These are phyloP conservation scores for Excoecaria cochinchinensis DNA, from an alignment of 345 rosid species.

Conservation along the genomic window DNA sequence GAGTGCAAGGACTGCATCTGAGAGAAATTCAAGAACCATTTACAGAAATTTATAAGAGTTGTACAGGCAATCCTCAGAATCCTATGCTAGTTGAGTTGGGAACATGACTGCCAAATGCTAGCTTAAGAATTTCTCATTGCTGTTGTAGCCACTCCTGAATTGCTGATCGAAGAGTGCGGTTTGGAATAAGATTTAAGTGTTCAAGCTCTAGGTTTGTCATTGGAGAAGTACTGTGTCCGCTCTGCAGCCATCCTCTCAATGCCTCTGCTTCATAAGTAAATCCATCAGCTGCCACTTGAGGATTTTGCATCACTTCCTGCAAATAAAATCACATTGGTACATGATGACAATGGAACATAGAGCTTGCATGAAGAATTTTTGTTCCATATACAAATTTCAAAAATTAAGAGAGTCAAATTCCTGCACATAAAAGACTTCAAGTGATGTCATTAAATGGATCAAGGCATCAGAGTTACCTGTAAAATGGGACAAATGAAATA, in stretches of 20 bases:
- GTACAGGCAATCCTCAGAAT: slow-evolving; percentile 40
- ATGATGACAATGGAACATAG: not conserved
- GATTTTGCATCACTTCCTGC: slow-evolving; percentile 82
- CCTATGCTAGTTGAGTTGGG: slow-evolving; percentile 32
- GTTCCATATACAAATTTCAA: too few species aligned
- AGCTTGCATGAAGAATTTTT: not conserved
- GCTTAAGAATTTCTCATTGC: not conserved
- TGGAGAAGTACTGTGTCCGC: slow-evolving; percentile 67
- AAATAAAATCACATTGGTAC: not conserved
- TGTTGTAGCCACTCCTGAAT: slow-evolving; percentile 54
- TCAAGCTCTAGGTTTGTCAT: slow-evolving; percentile 52
- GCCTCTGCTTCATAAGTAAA: slow-evolving; percentile 70
- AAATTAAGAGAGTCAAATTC: too few species aligned
- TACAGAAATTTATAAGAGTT: slow-evolving; percentile 8
- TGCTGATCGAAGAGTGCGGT: slow-evolving; percentile 62
- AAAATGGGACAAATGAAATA: slow-evolving; percentile 82
- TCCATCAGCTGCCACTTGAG: slow-evolving; percentile 79
- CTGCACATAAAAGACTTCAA: too few species aligned
- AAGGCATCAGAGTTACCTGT: slow-evolving; percentile 43
- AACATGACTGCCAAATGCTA: slow-evolving; percentile 36
- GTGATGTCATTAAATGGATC: not conserved
- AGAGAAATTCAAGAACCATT: too few species aligned
- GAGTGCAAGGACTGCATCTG: too few species aligned
- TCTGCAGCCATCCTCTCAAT: slow-evolving; percentile 61
- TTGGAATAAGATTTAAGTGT: slow-evolving; percentile 59